A percentile compares a stretch with the other conserved stretches of the same genome.
phyloP scores from a whole-genome alignment of 2,329 filamentous ascomycete genomes.

The Thelonectria rubi region DNA sequence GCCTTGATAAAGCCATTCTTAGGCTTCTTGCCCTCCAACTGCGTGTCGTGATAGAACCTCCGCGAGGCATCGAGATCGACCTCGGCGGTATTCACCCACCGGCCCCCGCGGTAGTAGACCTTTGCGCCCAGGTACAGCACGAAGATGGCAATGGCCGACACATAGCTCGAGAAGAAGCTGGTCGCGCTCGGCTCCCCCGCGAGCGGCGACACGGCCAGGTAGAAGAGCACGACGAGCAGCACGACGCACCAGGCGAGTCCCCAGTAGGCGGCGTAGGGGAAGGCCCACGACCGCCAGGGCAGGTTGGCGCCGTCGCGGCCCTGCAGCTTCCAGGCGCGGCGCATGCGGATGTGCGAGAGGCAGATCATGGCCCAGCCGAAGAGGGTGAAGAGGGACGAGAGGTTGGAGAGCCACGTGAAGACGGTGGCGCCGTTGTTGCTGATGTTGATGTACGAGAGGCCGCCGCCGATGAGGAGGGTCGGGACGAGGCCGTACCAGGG shows the following conservation, averaged over 20 bases:
- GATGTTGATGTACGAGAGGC: conserved; percentile 55
- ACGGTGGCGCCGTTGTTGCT: conserved; percentile 52
- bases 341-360: conserved; percentile 54
- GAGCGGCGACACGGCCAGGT: conserved; percentile 57
- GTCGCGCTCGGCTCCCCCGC: conserved; percentile 44
- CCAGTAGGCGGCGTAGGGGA: conserved; percentile 54
- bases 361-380: conserved; percentile 56
- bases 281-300: conserved; percentile 56
- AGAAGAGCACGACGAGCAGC: conserved; percentile 58
- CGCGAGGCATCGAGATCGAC: conserved; percentile 18
- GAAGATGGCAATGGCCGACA: conserved; percentile 54
- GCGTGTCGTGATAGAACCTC: conserved; percentile 18
- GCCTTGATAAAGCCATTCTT: conserved; percentile 6
- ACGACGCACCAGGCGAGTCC: conserved; percentile 55
- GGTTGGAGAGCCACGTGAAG: conserved; percentile 58
- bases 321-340: conserved; percentile 52
- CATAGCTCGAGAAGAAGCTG: conserved; percentile 58
- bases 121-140: conserved; percentile 53
- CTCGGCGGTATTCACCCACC: conserved; percentile 7
- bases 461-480: conserved; percentile 60
- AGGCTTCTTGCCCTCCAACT: not conserved
- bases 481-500: conserved; percentile 50
- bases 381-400: conserved; percentile 56
- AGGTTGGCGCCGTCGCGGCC: conserved; percentile 49
- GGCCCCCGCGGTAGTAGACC: conserved; percentile 49